A percentile compares a stretch with the other conserved stretches of the same genome.
Evolutionary conservation across 768 basidiomycete genomes (phyloP).

Genomic region (Lyophyllum atratum): DNA sequence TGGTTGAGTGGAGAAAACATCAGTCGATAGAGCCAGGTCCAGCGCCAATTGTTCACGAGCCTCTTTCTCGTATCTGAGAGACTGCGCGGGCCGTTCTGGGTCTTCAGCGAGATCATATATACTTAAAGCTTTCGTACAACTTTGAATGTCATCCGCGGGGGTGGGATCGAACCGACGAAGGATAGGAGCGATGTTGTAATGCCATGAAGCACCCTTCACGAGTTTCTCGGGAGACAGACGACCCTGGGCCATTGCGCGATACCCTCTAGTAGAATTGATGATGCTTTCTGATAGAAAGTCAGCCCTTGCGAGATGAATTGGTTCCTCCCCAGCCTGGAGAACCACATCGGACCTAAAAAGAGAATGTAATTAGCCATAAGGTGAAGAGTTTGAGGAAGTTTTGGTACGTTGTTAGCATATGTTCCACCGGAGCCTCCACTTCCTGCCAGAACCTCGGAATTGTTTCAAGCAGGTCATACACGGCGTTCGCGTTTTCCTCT

Average conservation of each 20-base stretch:
- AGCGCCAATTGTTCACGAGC: constrained; percentile 63
- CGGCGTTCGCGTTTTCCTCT: constrained; percentile 38
- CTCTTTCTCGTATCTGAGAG: constrained; percentile 48
- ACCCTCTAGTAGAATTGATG: constrained; percentile 54
- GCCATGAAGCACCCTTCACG: constrained; percentile 50
- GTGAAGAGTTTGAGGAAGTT: background rate
- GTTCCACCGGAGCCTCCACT: constrained; percentile 46
- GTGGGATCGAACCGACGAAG: constrained; percentile 44
- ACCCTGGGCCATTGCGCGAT: constrained; percentile 51
- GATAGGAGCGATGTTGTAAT: constrained; percentile 47
- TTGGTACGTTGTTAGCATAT: constrained; percentile 63
- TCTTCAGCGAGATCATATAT: constrained; percentile 44
- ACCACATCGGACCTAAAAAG: constrained; percentile 60
- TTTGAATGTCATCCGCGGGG: constrained; percentile 33
- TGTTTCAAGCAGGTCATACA: constrained; percentile 51
- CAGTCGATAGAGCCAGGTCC: constrained; percentile 61
- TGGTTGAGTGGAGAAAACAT: constrained; percentile 53
- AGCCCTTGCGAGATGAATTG: constrained; percentile 40
- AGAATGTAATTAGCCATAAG: constrained; percentile 4
- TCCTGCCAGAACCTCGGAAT: constrained; percentile 61
- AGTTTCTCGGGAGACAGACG: constrained; percentile 43
- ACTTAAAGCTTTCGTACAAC: constrained; percentile 39
- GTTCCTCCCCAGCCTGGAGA: constrained; percentile 54
- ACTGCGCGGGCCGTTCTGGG: constrained; percentile 36
- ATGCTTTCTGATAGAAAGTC: constrained; percentile 60